Evolutionary conservation across 345 rosid genomes (phyloP).

Genomic region (Lepidium africanum): DNA sequence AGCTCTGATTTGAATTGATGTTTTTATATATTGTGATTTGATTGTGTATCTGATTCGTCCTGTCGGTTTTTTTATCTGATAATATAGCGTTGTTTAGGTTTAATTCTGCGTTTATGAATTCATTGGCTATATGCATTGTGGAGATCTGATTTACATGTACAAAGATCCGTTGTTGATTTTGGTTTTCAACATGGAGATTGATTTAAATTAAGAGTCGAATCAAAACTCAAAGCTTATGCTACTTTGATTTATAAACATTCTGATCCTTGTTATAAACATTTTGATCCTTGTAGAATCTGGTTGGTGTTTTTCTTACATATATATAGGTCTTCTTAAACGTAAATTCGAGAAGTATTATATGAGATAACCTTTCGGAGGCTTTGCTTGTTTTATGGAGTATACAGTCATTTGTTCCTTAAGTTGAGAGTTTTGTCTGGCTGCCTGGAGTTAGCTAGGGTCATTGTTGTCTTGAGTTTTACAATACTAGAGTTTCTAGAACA

Average conservation of each 20-base stretch:
- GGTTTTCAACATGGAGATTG: background rate
- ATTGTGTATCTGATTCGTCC: background rate
- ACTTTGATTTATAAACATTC: background rate
- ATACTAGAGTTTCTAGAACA: background rate
- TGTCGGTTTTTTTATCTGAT: constrained; percentile 4
- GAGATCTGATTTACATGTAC: background rate
- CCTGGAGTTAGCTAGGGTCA: background rate
- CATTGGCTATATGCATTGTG: background rate
- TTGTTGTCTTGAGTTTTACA: background rate
- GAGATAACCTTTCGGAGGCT: background rate
- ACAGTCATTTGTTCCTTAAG: background rate
- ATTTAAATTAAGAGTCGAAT: background rate
- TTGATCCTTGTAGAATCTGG: background rate
- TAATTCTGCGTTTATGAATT: background rate
- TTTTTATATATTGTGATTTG: background rate
- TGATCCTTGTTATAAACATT: too few relatives aligned
- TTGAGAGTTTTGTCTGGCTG: background rate
- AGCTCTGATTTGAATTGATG: background rate
- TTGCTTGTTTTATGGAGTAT: background rate
- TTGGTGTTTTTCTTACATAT: background rate
- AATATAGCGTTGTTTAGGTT: background rate
- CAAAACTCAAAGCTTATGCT: background rate
- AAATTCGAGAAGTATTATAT: background rate
- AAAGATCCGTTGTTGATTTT: background rate
- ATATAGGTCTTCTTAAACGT: background rate